A percentile compares a stretch with the other conserved stretches of the same genome.
phyloP scores from a whole-genome alignment of 306 rosid genomes.

The Ceratonia siliqua region DNA sequence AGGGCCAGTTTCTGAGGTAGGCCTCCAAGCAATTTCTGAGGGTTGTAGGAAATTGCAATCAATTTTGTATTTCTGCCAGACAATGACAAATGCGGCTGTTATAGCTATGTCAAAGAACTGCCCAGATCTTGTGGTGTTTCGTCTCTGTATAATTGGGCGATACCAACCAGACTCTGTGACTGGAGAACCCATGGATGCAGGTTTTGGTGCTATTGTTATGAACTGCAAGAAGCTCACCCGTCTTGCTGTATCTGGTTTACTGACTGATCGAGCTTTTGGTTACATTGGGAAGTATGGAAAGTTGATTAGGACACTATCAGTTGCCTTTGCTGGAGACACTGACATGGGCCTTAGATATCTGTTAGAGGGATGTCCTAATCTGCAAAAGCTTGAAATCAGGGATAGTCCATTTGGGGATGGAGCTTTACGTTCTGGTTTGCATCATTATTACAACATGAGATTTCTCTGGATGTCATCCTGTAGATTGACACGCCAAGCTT shows the following conservation, averaged over 20 bases:
- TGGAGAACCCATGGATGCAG: constrained; percentile 79
- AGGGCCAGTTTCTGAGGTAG: constrained; percentile 86
- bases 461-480: constrained; percentile 93
- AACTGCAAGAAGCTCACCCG: constrained; percentile 95
- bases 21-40: constrained; percentile 78
- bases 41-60: constrained; percentile 81
- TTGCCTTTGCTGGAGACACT: constrained; percentile 82
- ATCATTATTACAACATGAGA: constrained; percentile 90
- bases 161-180: constrained; percentile 68
- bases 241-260: constrained; percentile 81
- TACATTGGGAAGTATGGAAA: constrained; percentile 79
- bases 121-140: constrained; percentile 81
- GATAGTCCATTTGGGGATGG: constrained; percentile 89
- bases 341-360: constrained; percentile 65
- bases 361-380: constrained; percentile 81
- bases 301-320: constrained; percentile 76
- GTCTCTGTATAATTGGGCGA: constrained; percentile 84
- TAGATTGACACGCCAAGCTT: constrained; percentile 61
- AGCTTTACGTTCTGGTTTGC: constrained; percentile 77
- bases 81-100: constrained; percentile 90
- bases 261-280: constrained; percentile 72
- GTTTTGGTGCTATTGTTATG: constrained; percentile 89
- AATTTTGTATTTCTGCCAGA: constrained; percentile 73
- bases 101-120: constrained; percentile 85
- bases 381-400: constrained; percentile 90